Percentiles rank a stretch among this genome's conserved stretches.
phyloP scores from a whole-genome alignment of 257 asterid genomes.

The Fraxinus pennsylvanica region DNA sequence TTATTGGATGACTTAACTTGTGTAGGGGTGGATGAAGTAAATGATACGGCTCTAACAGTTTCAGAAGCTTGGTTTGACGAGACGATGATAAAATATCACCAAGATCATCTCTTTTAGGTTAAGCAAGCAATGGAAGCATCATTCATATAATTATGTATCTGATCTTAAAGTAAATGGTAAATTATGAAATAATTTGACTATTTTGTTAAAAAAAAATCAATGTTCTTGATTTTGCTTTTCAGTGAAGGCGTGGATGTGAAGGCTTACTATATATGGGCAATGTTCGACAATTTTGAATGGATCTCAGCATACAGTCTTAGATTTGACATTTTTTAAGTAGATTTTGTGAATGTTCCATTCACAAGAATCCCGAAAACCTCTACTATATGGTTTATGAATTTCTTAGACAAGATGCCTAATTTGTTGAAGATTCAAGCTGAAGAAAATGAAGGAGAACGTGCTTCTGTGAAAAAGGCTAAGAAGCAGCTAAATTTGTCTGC shows the following conservation, averaged over 20 bases:
- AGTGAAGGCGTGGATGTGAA: too few species aligned
- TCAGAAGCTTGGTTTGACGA: slow-evolving; percentile 4
- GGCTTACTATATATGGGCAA: background rate
- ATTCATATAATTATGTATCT: too few species aligned
- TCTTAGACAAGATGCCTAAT: too few species aligned
- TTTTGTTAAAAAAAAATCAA: too few species aligned
- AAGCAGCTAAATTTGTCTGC: too few species aligned
- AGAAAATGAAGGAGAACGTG: too few species aligned
- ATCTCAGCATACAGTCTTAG: background rate
- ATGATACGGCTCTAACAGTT: slow-evolving; percentile 2
- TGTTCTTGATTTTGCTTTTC: background rate
- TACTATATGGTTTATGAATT: background rate
- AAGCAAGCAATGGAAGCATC: slow-evolving; percentile 19
- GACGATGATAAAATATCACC: background rate
- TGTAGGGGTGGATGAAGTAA: slow-evolving; percentile 15
- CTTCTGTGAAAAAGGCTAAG: too few species aligned
- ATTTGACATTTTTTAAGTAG: slow-evolving; percentile 5
- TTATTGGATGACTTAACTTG: slow-evolving; percentile 4
- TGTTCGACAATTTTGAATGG: slow-evolving; percentile 18
- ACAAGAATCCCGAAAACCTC: slow-evolving; percentile 5
- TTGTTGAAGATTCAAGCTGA: too few species aligned
- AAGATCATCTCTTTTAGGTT: slow-evolving; percentile 21
- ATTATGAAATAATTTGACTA: too few species aligned
- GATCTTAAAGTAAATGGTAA: too few species aligned
- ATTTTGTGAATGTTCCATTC: background rate